Evolutionary conservation across 306 rosid genomes (phyloP), one percentile per base, ranked within the genome.

Genomic region (Alnus rubra): DNA sequence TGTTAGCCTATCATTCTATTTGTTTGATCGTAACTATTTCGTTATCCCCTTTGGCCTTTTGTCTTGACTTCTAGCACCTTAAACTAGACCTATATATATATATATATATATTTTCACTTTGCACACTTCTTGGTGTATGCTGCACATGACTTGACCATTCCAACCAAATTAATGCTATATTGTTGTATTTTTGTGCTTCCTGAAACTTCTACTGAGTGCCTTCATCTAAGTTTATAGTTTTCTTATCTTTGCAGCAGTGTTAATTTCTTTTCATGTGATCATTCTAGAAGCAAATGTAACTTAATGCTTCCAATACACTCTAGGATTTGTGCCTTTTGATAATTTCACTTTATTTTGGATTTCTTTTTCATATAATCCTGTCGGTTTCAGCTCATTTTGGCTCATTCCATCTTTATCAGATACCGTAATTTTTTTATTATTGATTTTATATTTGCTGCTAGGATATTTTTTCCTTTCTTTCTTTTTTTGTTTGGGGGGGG

Each of bases 1-100:
- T 49, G 12, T 71, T 56, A 69, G 69, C 74, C 53, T 72, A 59
- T 75, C 54, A 65, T 73, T 73, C 67, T 42, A 42, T 42, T 68
- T 68, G 33, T 39, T n/a, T 0, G 16, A n/a, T 39, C 14, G 14
- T 64, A 35, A 35, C 44, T 64, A 8, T 37, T 14, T 14, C 6
- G n/a, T 37, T 15, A 16, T 64, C n/a, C 11, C 16, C 12, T 35
- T 0, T 64, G 48, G 71, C 48, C 71, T 59, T 59, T 28, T 23
- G 62, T 59, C 33, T 59, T 35, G 71, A 19, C 30, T 55, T 64
- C 48, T 14, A 35, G 71, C 48, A 64, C 45, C 49, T 37, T 37
- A 64, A 37, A 37, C 71, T 37, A 14, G 48, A 15, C 48, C 45
- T 64, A 16, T 64, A 16, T 7, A 6, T 5, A 3, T 28, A 23